Evolutionary conservation across 805 yeast species (phyloP), one percentile per base, ranked within the genome.

Genomic region (Huiozyma naganishii): DNA sequence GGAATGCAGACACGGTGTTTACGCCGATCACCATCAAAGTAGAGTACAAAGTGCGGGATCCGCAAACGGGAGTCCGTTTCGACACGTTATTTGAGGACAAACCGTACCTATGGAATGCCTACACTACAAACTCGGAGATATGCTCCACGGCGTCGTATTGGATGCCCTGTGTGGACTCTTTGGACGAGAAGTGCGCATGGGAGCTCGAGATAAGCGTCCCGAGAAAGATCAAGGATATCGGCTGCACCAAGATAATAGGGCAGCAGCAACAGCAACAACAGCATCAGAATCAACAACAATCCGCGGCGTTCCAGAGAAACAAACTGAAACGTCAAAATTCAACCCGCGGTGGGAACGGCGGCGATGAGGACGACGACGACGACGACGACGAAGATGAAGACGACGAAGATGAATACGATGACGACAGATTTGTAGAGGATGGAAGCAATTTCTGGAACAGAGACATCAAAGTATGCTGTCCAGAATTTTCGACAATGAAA

Each of bases 151-250:
- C 97, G 0, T 85, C 95, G 2, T 82, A 88, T n/a, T 92, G 99
- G 99, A 83, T 92, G 40, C 99, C 99, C 0, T 92, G 98, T 58
- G 73, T 92, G 6, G 97, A 92, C 50, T 84, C 82, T 38, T 61
- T 88, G 30, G 82, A 89, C 75, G 96, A 88, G 53, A 76, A 86
- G 48, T 82, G 84, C 37, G 83, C 96, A 0, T 92, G 97, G 97
- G 88, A 88, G 49, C 59, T 92, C 7, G 95, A 86, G 56, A 69
- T 92, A n/a, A 77, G 80, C 48, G 79, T 87, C 2, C 95, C 97
- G 0, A 74, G 85, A 53, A 80, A 90, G 0, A 71, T 89, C 1
- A 76, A 77, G 34, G 89, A 85, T 57, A 76, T 89, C 30, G 82
- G 69, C 3, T 52, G 58, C 1, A 48, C 66, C 0, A 64, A 58